Evolutionary conservation across 139 green algal genomes (phyloP).

Genomic region (Marvania coccoides): DNA sequence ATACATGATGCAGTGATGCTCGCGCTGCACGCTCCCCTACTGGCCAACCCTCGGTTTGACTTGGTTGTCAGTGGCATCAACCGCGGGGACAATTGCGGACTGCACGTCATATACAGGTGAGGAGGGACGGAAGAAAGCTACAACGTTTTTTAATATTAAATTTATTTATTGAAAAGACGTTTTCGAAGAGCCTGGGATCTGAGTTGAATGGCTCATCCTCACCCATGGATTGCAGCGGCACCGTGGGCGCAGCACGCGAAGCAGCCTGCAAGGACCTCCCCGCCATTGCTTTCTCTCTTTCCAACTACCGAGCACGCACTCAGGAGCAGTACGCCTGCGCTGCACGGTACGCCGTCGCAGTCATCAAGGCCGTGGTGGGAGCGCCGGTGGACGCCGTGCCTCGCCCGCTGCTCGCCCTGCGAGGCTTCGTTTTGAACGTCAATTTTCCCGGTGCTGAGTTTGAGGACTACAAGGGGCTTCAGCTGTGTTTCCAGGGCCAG

Average conservation of each 20-base stretch:
- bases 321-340: constrained; percentile 42
- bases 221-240: no score
- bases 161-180: not conserved
- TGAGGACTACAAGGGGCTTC: not conserved
- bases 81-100: constrained; percentile 68
- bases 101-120: constrained; percentile 79
- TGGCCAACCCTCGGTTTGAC: constrained; percentile 32
- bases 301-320: constrained; percentile 46
- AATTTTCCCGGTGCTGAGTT: constrained; percentile 33
- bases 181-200: not conserved
- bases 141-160: not conserved
- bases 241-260: constrained; percentile 63
- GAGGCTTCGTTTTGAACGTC: constrained; percentile 41
- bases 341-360: constrained; percentile 17
- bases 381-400: constrained; percentile 6
- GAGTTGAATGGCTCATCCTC: no score
- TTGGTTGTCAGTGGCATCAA: constrained; percentile 66
- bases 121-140: no score
- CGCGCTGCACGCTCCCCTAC: constrained; percentile 33
- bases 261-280: constrained; percentile 60
- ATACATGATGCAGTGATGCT: constrained; percentile 51
- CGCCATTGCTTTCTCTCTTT: constrained; percentile 55
- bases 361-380: constrained; percentile 43
- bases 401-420: not conserved
- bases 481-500: constrained; percentile 28